Evolutionary conservation across 768 basidiomycete species (phyloP), one percentile per base, ranked within the genome.

Genomic region (Lactifluus subvellereus): DNA sequence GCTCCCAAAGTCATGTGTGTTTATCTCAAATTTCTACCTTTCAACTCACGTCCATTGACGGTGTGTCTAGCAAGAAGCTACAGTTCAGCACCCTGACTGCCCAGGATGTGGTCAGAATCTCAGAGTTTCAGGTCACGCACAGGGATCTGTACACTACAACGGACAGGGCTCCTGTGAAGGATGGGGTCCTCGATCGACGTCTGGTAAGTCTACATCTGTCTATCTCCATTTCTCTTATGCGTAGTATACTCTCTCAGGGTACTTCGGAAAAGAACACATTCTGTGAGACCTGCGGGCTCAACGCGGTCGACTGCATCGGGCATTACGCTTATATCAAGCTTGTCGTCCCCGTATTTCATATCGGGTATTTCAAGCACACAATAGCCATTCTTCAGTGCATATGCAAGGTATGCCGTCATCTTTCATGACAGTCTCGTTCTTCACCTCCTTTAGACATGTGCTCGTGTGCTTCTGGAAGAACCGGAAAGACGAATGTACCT

Each of bases 281-380:
- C 71, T 99, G 97, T 75, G 91, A 95, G 74, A 99, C 97, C 0
- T 99, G 97, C 70, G 93, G 93, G 8, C 84, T 94, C 66, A 86
- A 84, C 18, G 87, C 92, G 33, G 90, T 94, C 3, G 93, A 97
- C 65, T 99, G 97, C 72, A 95, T 97, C 27, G 97, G 97, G 1
- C 97, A 99, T 74, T 98, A 97, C 73, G 95, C 95, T 5, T 98
- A 98, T 76, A 98, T 99, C 77, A 98, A 97, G 75, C 82, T 99
- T 48, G 86, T 89, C 37, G 86, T 99, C 20, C 97, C 97, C 0
- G 95, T 98, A 20, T 99, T 98, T 74, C 97, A 99, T 72, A 93
- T 98, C 60, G 97, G 97, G 7, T 99, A 93, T 75, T 98, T 99
- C 79, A 91, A 94, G 73, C 94, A 98, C 68, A 92, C 89, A 18